phyloP scores from a whole-genome alignment of 2,329 filamentous ascomycete species.

The Sporothrix brasiliensis region DNA sequence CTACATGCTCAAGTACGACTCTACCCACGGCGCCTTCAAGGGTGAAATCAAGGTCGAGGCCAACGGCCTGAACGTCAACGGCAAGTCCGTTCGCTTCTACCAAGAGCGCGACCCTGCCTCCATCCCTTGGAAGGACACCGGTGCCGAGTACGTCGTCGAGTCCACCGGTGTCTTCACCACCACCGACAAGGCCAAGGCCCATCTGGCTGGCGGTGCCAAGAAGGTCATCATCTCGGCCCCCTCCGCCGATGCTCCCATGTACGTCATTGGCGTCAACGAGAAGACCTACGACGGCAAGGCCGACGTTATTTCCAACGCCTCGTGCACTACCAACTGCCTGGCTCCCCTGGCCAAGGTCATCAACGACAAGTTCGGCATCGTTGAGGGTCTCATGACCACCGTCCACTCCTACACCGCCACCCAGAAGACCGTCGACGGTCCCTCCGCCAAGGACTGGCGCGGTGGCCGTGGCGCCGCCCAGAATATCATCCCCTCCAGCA shows the following conservation, averaged over 20 bases:
- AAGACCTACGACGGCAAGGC: slow-evolving; percentile 87
- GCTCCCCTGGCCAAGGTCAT: slow-evolving; percentile 99
- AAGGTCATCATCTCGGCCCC: slow-evolving; percentile 94
- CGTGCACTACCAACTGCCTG: slow-evolving; percentile 99
- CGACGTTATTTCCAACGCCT: slow-evolving; percentile 97
- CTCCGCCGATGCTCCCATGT: slow-evolving; percentile 97
- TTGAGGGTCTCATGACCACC: slow-evolving; percentile 99
- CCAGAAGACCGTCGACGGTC: slow-evolving; percentile 98
- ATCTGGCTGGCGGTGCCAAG: slow-evolving; percentile 97
- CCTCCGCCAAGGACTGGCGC: slow-evolving; percentile 98
- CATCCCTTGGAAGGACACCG: slow-evolving; percentile 89
- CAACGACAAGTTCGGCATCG: slow-evolving; percentile 95
- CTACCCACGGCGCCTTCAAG: slow-evolving; percentile 95
- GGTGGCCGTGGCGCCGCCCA: slow-evolving; percentile 97
- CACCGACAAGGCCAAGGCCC: slow-evolving; percentile 89
- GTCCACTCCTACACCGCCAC: slow-evolving; percentile 99
- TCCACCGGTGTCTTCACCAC: slow-evolving; percentile 99
- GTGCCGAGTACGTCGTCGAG: slow-evolving; percentile 93
- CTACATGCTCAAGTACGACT: slow-evolving; percentile 99
- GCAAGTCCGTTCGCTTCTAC: slow-evolving; percentile 95
- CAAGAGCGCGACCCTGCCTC: slow-evolving; percentile 82
- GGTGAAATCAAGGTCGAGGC: slow-evolving; percentile 75
- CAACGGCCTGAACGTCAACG: slow-evolving; percentile 81
- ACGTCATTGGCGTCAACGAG: slow-evolving; percentile 99
- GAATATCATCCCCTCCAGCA: slow-evolving; percentile 99